Evolutionary conservation across 768 basidiomycete species (phyloP), one percentile per base, ranked within the genome.

Genomic region (Phylloporus sp.): DNA sequence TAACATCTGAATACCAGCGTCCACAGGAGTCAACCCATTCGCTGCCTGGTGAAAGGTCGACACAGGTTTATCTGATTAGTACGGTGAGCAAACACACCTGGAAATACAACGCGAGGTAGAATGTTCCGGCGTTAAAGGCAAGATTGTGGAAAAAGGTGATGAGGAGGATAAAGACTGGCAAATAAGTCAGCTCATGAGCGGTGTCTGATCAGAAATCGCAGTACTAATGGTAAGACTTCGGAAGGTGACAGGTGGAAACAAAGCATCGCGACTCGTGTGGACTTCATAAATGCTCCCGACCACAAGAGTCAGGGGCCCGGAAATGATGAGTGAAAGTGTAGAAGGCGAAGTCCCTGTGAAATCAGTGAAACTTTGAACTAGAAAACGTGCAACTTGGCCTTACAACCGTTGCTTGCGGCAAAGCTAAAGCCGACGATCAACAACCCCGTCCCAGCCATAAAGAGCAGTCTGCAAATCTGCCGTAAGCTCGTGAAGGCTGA

Each of bases 351-450:
- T 71, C 89, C 88, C 90, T 92, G 60, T 42, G 49, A 59, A 34
- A 24, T 49, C 29, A 42, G 54, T 62, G 22, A 66, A 53, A 41
- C 41, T 42, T 49, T 54, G 49, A 23, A 48, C 22, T 10, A 35
- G 20, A 29, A 45, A 45, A 29, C 6, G 44, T 36, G 44, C 40
- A 49, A 52, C 34, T 26, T 48, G 24, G 50, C 28, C 86, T 70
- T 73, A 90, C 90, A 91, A 36, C 87, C 85, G 47, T 71, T 67
- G 56, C 78, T 73, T 41, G 80, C 80, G 8, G 86, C 85, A 57
- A 88, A 83, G 69, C 86, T 89, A 66, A 91, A 88, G 34, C 90
- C 90, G 32, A 91, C 78, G 31, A 91, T 79, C 45, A 91, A 78
- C 57, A 80, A 78, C 56, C 81, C 82, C 46, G 88, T 89, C 22